Conservation (phyloP, 495 filamentous ascomycete species). For the Neurospora sp. region DNA sequence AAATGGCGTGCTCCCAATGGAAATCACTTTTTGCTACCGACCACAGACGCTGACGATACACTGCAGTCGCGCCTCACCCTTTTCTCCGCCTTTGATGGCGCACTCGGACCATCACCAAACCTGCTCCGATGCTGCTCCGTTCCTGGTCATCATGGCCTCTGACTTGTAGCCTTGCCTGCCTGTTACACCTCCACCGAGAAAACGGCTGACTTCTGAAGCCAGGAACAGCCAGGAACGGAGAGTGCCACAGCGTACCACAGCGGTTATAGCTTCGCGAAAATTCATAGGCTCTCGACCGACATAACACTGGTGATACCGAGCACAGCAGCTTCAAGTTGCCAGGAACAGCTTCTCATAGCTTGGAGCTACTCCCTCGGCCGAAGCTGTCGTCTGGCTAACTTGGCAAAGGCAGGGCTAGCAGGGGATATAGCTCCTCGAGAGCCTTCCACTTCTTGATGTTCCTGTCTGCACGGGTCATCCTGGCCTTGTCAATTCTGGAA, state of each 20-base stretch:
- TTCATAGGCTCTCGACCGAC: neutral
- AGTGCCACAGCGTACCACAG: neutral
- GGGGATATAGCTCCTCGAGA: neutral
- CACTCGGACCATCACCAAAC: neutral
- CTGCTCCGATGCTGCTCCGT: neutral
- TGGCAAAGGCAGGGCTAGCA: neutral
- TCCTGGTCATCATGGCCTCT: neutral
- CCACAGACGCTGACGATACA: neutral
- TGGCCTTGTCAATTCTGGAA: neutral
- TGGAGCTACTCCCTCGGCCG: neutral
- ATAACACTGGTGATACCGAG: neutral
- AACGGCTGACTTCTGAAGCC: neutral
- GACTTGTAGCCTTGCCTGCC: neutral
- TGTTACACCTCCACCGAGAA: neutral
- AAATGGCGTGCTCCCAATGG: neutral
- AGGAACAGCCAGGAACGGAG: neutral
- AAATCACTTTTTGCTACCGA: neutral
- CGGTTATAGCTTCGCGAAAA: neutral
- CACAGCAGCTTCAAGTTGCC: neutral
- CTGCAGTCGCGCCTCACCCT: neutral
- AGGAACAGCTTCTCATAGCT: neutral
- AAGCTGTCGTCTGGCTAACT: neutral
- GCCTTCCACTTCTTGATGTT: neutral
- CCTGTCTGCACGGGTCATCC: neutral
- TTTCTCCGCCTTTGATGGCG: neutral